Percentiles rank a stretch among this genome's conserved stretches.
These are phyloP conservation scores for Pleurozium schreberi DNA, from an alignment of 225 moss, liverwort and hornwort species.

Conservation along the genomic window DNA sequence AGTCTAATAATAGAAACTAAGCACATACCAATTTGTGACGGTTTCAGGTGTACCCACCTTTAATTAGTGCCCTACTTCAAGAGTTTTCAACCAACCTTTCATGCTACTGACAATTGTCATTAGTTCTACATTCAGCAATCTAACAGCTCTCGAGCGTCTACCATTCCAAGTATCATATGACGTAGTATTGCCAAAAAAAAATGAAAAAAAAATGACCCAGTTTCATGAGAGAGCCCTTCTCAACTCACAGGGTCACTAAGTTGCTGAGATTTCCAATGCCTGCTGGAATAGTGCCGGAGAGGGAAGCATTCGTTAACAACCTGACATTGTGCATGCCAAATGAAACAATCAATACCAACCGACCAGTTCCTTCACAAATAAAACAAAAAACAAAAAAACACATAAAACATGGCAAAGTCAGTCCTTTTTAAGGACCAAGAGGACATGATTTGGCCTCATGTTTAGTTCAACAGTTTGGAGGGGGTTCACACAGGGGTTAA, in stretches of 20 bases:
- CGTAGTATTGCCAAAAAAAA: background rate
- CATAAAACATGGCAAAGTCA: too few relatives aligned
- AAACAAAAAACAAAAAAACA: too few relatives aligned
- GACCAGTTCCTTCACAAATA: too few relatives aligned
- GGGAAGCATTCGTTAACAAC: background rate
- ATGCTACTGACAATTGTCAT: background rate
- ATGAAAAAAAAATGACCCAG: background rate
- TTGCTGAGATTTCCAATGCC: conserved; percentile 11
- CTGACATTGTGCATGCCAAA: background rate
- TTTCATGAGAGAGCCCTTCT: background rate
- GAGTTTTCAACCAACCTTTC: background rate
- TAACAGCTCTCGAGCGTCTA: background rate
- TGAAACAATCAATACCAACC: too few relatives aligned
- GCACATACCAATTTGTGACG: too few relatives aligned
- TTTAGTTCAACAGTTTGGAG: background rate
- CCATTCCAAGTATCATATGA: background rate
- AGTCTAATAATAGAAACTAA: too few relatives aligned
- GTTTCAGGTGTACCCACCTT: too few relatives aligned
- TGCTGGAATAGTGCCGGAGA: background rate
- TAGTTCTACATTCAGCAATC: background rate
- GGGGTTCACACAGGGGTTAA: background rate
- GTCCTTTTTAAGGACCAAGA: background rate
- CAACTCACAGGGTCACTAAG: conserved; percentile 1
- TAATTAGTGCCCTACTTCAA: background rate
- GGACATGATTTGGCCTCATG: background rate